These are phyloP conservation scores for Ustilago trichophora DNA, from an alignment of 1,284 basidiomycete genomes.

Conservation along the genomic window DNA sequence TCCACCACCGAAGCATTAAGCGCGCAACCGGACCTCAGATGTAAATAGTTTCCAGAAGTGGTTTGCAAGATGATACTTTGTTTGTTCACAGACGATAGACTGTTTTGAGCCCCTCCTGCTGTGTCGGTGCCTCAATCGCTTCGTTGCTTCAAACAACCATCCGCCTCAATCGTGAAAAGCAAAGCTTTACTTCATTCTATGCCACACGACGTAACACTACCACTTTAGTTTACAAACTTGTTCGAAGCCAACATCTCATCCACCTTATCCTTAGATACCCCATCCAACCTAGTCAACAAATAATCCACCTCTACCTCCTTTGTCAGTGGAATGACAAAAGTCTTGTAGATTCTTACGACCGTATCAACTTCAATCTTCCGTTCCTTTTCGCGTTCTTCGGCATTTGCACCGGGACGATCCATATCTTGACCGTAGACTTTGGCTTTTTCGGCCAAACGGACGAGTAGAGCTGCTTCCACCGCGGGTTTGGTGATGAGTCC, in stretches of 20 bases:
- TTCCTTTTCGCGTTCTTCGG: slow-evolving; percentile 32
- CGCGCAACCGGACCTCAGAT: no score
- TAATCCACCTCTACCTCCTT: slow-evolving; percentile 87
- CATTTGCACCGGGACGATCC: slow-evolving; percentile 66
- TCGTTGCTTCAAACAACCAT: no score
- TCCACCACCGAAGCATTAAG: slow-evolving; percentile 49
- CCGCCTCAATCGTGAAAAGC: no score
- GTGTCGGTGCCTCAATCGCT: no score
- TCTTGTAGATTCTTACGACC: slow-evolving; percentile 90
- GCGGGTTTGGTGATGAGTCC: slow-evolving; percentile 93
- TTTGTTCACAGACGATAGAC: no score
- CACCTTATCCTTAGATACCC: slow-evolving; percentile 17
- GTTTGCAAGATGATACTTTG: no score
- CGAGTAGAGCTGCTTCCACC: slow-evolving; percentile 87
- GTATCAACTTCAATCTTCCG: slow-evolving; percentile 89
- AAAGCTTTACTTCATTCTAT: no score
- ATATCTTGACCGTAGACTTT: slow-evolving; percentile 91
- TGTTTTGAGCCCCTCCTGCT: no score
- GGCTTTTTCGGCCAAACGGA: slow-evolving; percentile 88
- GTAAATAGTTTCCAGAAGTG: no score
- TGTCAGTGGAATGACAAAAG: slow-evolving; percentile 94
- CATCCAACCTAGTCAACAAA: slow-evolving; percentile 35
- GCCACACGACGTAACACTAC: no score
- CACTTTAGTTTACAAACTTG: slow-evolving; percentile 38
- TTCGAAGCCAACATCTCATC: slow-evolving; percentile 20